Conservation (phyloP, 2,329 filamentous ascomycete genomes). For the Pseudogymnoascus sp. region DNA sequence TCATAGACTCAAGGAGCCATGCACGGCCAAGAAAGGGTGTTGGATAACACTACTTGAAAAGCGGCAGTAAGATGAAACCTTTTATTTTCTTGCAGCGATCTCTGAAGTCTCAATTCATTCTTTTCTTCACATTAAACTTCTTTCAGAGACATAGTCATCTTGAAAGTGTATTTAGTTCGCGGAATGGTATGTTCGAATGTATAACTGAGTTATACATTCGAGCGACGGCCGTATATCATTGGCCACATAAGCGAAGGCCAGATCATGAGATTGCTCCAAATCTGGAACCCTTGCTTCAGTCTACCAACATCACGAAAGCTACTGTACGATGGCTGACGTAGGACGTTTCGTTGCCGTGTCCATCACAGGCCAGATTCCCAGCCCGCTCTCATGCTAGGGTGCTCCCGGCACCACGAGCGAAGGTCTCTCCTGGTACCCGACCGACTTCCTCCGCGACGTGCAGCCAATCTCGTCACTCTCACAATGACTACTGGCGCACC, state of each 20-base stretch:
- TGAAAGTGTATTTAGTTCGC: too few species aligned
- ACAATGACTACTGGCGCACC: slow-evolving; percentile 63
- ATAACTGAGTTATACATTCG: too few species aligned
- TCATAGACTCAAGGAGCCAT: not conserved
- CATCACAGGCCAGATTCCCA: slow-evolving; percentile 24
- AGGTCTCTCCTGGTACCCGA: slow-evolving; percentile 37
- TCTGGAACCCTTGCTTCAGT: too few species aligned
- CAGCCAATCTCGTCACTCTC: slow-evolving; percentile 52
- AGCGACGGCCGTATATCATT: too few species aligned
- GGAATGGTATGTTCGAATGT: too few species aligned
- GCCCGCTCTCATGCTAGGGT: slow-evolving; percentile 31
- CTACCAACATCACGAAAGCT: too few species aligned
- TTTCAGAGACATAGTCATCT: too few species aligned
- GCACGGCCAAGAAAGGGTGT: not conserved
- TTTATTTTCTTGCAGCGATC: not conserved
- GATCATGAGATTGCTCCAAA: too few species aligned
- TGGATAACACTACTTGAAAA: not conserved
- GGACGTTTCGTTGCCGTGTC: slow-evolving; percentile 21
- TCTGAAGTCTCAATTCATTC: not conserved
- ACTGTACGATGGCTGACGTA: too few species aligned
- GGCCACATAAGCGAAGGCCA: too few species aligned
- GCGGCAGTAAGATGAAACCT: not conserved
- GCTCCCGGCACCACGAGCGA: slow-evolving; percentile 30
- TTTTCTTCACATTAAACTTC: too few species aligned
- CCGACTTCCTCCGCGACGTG: slow-evolving; percentile 44